Evolutionary conservation across 2,329 filamentous ascomycete genomes (phyloP).

Genomic region (Xylaria digitata): DNA sequence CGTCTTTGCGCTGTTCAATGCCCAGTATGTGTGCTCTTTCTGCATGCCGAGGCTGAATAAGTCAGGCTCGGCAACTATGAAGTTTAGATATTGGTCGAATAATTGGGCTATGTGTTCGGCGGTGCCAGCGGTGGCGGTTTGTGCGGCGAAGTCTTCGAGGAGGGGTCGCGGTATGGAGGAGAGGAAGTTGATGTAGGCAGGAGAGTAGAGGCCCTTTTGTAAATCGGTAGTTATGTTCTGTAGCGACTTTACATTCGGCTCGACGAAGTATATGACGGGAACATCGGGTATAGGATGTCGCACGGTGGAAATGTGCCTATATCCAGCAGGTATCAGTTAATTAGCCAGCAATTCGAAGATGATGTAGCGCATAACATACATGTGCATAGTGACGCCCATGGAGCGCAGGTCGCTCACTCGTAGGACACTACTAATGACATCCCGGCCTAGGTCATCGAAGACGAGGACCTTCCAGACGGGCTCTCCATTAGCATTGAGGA

Average conservation of each 20-base stretch:
- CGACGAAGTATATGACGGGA: conserved; percentile 94
- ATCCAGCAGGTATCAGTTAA: conserved; percentile 11
- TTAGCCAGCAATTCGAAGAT: conserved; percentile 27
- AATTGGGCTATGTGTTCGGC: conserved; percentile 92
- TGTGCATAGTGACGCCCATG: conserved; percentile 96
- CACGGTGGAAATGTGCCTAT: conserved; percentile 80
- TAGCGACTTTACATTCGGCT: conserved; percentile 85
- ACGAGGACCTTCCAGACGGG: conserved; percentile 98
- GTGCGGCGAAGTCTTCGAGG: conserved; percentile 92
- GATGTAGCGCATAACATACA: conserved; percentile 65
- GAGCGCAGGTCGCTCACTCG: conserved; percentile 91
- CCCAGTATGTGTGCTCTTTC: conserved; percentile 91
- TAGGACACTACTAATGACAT: conserved; percentile 96
- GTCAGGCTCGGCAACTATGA: conserved; percentile 94
- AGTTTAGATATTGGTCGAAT: conserved; percentile 97
- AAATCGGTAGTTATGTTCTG: conserved; percentile 87
- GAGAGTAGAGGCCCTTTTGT: conserved; percentile 86
- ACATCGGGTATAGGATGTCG: conserved; percentile 96
- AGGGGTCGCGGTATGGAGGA: conserved; percentile 90
- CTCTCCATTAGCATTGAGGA: conserved; percentile 86
- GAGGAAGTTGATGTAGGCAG: conserved; percentile 96
- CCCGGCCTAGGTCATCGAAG: conserved; percentile 89
- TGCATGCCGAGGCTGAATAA: conserved; percentile 94
- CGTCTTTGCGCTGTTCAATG: conserved; percentile 92
- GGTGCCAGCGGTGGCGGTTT: conserved; percentile 85